A percentile compares a stretch with the other conserved stretches of the same genome.
These are phyloP conservation scores for Phytophthora multivora DNA, from an alignment of 352 stramenopile species.

Conservation along the genomic window DNA sequence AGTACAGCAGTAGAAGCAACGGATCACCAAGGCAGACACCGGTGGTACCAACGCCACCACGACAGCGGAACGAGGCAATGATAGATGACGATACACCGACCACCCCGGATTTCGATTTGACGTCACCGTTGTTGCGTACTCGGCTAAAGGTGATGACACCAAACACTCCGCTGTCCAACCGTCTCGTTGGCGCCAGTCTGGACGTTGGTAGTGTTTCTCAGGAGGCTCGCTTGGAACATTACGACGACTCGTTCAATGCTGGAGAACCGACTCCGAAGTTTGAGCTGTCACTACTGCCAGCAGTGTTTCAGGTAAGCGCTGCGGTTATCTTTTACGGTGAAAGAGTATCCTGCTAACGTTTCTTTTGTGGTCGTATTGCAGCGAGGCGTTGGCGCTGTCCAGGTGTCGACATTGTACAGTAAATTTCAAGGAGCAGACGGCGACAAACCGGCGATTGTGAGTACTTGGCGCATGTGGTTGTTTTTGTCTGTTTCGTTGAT, in stretches of 20 bases:
- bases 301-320: slow-evolving; percentile 71
- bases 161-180: slow-evolving; percentile 84
- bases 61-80: slow-evolving; percentile 37
- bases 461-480: slow-evolving; percentile 20
- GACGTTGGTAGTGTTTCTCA: slow-evolving; percentile 75
- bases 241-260: slow-evolving; percentile 72
- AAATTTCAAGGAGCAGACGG: slow-evolving; percentile 73
- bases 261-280: slow-evolving; percentile 74
- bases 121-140: slow-evolving; percentile 79
- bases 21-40: slow-evolving; percentile 46
- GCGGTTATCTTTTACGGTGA: background rate
- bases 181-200: slow-evolving; percentile 75
- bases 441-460: slow-evolving; percentile 65
- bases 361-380: slow-evolving; percentile 27
- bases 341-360: slow-evolving; percentile 6
- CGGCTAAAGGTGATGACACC: slow-evolving; percentile 86
- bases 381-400: slow-evolving; percentile 77
- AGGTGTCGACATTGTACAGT: slow-evolving; percentile 86
- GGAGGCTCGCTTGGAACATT: slow-evolving; percentile 65
- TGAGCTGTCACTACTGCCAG: slow-evolving; percentile 69
- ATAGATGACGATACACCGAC: slow-evolving; percentile 61
- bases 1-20: slow-evolving; percentile 66
- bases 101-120: slow-evolving; percentile 69
- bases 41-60: slow-evolving; percentile 21
- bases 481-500: slow-evolving; percentile 31